Percentiles rank a stretch among this genome's conserved stretches.
Conservation (phyloP, 345 rosid genomes). For the Rubroshorea leprosula region DNA sequence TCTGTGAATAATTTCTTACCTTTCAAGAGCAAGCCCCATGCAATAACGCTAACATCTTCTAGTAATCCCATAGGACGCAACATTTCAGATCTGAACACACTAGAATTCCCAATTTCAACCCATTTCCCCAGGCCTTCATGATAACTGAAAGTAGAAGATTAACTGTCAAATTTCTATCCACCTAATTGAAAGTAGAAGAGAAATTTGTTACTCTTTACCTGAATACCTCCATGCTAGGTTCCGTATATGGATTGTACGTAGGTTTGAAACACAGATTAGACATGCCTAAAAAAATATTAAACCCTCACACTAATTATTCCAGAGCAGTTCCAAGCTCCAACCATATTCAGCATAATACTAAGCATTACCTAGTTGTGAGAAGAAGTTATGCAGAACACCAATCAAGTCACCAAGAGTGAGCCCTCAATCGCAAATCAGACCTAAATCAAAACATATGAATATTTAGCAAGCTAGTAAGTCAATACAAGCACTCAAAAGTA, state of each 20-base stretch:
- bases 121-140: conserved; percentile 76
- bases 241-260: too few species aligned
- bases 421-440: too few species aligned
- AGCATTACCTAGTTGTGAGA: conserved; percentile 69
- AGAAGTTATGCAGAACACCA: too few species aligned
- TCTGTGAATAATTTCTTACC: conserved; percentile 46
- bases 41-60: conserved; percentile 78
- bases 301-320: conserved; percentile 5
- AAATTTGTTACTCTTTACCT: conserved; percentile 36
- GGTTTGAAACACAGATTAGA: conserved; percentile 80
- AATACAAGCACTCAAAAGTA: too few species aligned
- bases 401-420: too few species aligned
- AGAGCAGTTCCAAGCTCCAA: too few species aligned
- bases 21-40: conserved; percentile 99
- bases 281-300: conserved; percentile 75
- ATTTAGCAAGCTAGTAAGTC: too few species aligned
- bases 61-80: too few species aligned
- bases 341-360: not conserved
- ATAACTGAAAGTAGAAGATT: too few species aligned
- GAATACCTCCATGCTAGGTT: too few species aligned
- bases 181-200: not conserved
- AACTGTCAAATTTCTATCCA: conserved; percentile 2
- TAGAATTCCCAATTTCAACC: conserved; percentile 95
- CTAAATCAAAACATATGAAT: too few species aligned
- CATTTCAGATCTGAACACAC: conserved; percentile 97